A percentile compares a stretch with the other conserved stretches of the same genome.
Conservation (phyloP, 2,329 filamentous ascomycete genomes). For the Triangularia setosa region DNA sequence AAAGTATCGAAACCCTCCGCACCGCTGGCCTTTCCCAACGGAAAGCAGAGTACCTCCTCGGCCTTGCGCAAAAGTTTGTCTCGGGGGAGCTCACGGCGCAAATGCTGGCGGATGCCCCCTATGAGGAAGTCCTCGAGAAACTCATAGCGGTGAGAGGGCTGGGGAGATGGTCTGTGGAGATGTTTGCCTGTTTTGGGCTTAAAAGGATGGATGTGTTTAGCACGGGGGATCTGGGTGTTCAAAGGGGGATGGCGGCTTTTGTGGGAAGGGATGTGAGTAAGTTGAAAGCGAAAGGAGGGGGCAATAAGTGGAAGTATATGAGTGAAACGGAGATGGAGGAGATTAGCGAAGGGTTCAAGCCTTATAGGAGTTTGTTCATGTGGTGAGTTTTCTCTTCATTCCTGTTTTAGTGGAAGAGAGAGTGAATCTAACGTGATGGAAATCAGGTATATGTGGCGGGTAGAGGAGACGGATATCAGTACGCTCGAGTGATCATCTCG, state of each 20-base stretch:
- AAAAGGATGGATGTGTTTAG: slow-evolving; percentile 94
- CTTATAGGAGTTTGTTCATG: slow-evolving; percentile 92
- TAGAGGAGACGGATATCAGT: slow-evolving; percentile 73
- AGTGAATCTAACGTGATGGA: background rate
- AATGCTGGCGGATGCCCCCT: slow-evolving; percentile 72
- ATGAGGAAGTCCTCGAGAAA: slow-evolving; percentile 80
- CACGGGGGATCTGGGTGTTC: slow-evolving; percentile 86
- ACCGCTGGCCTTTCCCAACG: slow-evolving; percentile 86
- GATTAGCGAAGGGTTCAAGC: slow-evolving; percentile 72
- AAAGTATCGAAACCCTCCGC: slow-evolving; percentile 64
- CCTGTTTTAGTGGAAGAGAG: background rate
- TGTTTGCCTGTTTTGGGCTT: slow-evolving; percentile 96
- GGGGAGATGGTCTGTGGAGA: slow-evolving; percentile 89
- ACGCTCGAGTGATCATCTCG: slow-evolving; percentile 43
- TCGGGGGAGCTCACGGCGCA: slow-evolving; percentile 69
- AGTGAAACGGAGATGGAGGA: slow-evolving; percentile 87
- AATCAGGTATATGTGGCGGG: slow-evolving; percentile 75
- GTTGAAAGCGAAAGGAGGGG: slow-evolving; percentile 60
- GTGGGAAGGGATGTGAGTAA: slow-evolving; percentile 78
- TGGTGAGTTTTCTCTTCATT: slow-evolving; percentile 48
- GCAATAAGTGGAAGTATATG: slow-evolving; percentile 98
- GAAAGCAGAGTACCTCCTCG: slow-evolving; percentile 92
- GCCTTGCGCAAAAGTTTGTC: slow-evolving; percentile 77
- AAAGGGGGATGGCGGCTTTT: slow-evolving; percentile 89
- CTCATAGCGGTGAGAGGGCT: slow-evolving; percentile 83